A percentile compares a stretch with the other conserved stretches of the same genome.
Conservation (phyloP, 352 stramenopile genomes). For the Phytophthora cactorum region DNA sequence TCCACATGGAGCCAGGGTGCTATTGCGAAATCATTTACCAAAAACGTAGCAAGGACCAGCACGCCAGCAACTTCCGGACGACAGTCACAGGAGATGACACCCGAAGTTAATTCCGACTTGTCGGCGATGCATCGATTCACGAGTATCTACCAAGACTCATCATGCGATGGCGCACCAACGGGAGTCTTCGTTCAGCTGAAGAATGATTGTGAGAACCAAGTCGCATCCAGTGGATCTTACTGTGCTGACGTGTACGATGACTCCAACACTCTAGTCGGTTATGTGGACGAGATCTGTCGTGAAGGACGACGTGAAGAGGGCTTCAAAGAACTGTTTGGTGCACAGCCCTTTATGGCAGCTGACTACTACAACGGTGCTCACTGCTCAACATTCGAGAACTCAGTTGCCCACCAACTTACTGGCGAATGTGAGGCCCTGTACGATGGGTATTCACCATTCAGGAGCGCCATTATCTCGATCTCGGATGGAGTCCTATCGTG, state of each 20-base stretch:
- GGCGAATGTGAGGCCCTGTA: conserved; percentile 2
- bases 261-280: not conserved
- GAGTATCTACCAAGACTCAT: conserved; percentile 6
- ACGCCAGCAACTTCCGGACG: too few relatives aligned
- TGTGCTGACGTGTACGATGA: conserved; percentile 1
- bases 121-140: conserved; percentile 9
- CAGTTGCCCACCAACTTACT: conserved; percentile 5
- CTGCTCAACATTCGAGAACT: conserved; percentile 11
- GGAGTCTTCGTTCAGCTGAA: conserved; percentile 7
- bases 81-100: too few relatives aligned
- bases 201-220: conserved; percentile 7
- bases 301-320: conserved; percentile 4
- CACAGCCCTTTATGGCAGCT: conserved; percentile 6
- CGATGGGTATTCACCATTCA: conserved; percentile 12
- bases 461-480: conserved; percentile 10
- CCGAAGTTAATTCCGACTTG: not conserved
- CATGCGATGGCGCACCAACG: not conserved
- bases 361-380: conserved; percentile 7
- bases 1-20: too few relatives aligned
- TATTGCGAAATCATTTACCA: not conserved
- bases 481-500: not conserved
- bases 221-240: not conserved
- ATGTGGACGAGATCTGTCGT: conserved; percentile 15
- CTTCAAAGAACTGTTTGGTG: conserved; percentile 3
- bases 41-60: too few relatives aligned